These are phyloP conservation scores for Colletotrichum karsti DNA, from an alignment of 2,329 filamentous ascomycete species.

Conservation along the genomic window DNA sequence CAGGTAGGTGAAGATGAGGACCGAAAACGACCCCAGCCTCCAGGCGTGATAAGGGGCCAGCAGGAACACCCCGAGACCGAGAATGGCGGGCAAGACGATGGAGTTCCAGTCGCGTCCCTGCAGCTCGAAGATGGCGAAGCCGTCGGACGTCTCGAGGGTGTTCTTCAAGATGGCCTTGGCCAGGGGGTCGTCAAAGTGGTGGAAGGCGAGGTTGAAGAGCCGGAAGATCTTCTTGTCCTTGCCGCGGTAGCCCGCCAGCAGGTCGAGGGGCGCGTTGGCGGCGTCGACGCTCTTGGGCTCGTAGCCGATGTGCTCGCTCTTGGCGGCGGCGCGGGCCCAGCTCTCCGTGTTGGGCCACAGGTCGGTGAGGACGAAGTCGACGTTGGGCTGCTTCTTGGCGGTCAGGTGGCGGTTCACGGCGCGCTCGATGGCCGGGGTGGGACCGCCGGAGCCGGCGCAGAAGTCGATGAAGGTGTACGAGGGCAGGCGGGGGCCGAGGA, in stretches of 20 bases:
- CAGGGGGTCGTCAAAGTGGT: conserved; percentile 75
- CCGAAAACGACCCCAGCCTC: conserved; percentile 60
- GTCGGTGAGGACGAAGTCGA: conserved; percentile 72
- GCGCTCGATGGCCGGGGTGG: conserved; percentile 70
- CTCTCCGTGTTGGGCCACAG: conserved; percentile 69
- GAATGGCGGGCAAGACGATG: conserved; percentile 59
- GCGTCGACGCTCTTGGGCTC: conserved; percentile 72
- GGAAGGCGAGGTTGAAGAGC: conserved; percentile 78
- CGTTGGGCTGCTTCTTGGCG: conserved; percentile 37
- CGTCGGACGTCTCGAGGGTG: conserved; percentile 71
- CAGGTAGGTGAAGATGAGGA: conserved; percentile 72
- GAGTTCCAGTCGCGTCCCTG: conserved; percentile 69
- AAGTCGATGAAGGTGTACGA: conserved; percentile 77
- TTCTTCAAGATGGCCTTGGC: conserved; percentile 70
- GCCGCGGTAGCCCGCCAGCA: conserved; percentile 44
- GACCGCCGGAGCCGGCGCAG: conserved; percentile 78
- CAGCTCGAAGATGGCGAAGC: conserved; percentile 79
- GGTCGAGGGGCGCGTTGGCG: conserved; percentile 60
- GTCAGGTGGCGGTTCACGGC: conserved; percentile 60
- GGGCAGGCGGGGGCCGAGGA: conserved; percentile 56
- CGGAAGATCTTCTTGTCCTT: conserved; percentile 66
- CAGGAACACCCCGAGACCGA: conserved; percentile 61
- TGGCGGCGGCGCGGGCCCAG: conserved; percentile 63
- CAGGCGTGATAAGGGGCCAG: conserved; percentile 62
- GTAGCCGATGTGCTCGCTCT: conserved; percentile 66